phyloP scores from a whole-genome alignment of 2,329 filamentous ascomycete species.

The Penicillium capsulatum region DNA sequence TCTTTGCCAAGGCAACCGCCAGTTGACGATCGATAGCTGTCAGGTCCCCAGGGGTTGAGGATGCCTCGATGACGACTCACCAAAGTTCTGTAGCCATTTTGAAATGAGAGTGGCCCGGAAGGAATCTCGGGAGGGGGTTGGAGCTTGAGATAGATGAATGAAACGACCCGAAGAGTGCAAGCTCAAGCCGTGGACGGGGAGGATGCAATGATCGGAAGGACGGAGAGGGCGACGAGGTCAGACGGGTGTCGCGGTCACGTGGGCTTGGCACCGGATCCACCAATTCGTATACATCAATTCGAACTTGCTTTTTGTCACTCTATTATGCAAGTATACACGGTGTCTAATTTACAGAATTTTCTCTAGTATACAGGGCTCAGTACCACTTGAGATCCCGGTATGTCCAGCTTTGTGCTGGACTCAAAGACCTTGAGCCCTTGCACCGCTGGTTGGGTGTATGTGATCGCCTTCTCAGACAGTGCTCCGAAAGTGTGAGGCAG shows the following conservation, averaged over 20 bases:
- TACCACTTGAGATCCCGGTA: slow-evolving; percentile 31
- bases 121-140: slow-evolving; percentile 12
- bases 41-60: slow-evolving; percentile 31
- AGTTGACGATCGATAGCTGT: slow-evolving; percentile 26
- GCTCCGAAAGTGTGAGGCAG: slow-evolving; percentile 37
- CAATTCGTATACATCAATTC: no score
- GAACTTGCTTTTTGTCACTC: no score
- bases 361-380: slow-evolving; percentile 9
- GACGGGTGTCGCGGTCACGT: slow-evolving; percentile 25
- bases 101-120: slow-evolving; percentile 24
- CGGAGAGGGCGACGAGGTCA: slow-evolving; percentile 32
- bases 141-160: slow-evolving; percentile 17
- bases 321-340: slow-evolving; percentile 1
- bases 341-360: not conserved
- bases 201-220: slow-evolving; percentile 29
- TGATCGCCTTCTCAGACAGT: slow-evolving; percentile 39
- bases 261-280: slow-evolving; percentile 5
- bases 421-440: slow-evolving; percentile 7
- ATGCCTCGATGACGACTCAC: slow-evolving; percentile 55
- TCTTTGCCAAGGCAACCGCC: slow-evolving; percentile 6
- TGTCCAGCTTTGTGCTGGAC: slow-evolving; percentile 33
- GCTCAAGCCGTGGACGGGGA: slow-evolving; percentile 22
- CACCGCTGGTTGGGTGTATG: slow-evolving; percentile 26
- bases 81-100: slow-evolving; percentile 78
- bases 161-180: slow-evolving; percentile 16